Conservation (phyloP, 768 basidiomycete genomes). For the Psilocybe azurescens region DNA sequence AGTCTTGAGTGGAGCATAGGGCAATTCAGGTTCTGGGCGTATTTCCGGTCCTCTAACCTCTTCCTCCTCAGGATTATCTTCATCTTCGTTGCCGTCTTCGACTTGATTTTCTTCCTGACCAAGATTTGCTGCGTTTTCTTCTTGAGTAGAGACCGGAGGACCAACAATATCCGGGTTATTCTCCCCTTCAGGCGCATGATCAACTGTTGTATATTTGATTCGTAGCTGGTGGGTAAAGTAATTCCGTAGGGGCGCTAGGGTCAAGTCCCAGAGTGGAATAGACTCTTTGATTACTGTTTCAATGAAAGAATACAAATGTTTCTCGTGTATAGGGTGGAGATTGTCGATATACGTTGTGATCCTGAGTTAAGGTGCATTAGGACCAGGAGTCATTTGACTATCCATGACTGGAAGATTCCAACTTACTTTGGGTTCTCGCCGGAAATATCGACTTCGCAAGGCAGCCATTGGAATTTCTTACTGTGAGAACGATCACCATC, state of each 20-base stretch:
- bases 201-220: constrained; percentile 18
- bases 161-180: neutral
- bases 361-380: constrained; percentile 15
- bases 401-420: neutral
- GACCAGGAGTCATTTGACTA: too few species aligned
- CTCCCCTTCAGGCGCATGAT: constrained; percentile 12
- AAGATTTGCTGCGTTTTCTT: too few species aligned
- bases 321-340: constrained; percentile 36
- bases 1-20: constrained; percentile 6
- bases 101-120: neutral
- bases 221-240: constrained; percentile 6
- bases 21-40: constrained; percentile 25
- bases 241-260: constrained; percentile 23
- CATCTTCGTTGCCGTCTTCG: neutral
- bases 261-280: constrained; percentile 39
- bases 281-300: constrained; percentile 30
- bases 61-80: neutral
- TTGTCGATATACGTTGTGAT: constrained; percentile 49
- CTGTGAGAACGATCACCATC: constrained; percentile 24
- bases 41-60: constrained; percentile 26
- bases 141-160: neutral
- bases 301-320: constrained; percentile 31
- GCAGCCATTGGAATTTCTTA: constrained; percentile 31
- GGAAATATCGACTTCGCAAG: constrained; percentile 35
- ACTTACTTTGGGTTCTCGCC: constrained; percentile 24